phyloP scores from a whole-genome alignment of 2,329 filamentous ascomycete genomes.

The Hypoxylon sp. region DNA sequence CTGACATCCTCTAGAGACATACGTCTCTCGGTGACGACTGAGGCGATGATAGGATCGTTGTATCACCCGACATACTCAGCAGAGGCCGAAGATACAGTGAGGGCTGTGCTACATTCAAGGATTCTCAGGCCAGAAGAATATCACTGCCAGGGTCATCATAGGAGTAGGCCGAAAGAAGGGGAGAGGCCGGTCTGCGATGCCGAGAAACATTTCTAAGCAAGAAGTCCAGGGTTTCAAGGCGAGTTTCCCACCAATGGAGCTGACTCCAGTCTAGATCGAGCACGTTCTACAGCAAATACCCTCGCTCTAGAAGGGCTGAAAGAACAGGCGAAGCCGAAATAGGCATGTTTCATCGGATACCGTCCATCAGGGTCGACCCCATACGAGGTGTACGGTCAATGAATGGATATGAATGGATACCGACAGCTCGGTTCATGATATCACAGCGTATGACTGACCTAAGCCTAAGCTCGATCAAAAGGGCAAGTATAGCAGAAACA shows the following conservation, averaged over 20 bases:
- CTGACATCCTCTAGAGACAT: conserved; percentile 18
- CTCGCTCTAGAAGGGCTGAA: conserved; percentile 29
- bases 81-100: conserved; percentile 22
- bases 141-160: conserved; percentile 23
- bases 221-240: conserved; percentile 18
- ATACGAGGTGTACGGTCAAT: conserved; percentile 13
- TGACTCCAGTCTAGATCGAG: background rate
- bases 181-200: conserved; percentile 14
- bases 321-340: conserved; percentile 31
- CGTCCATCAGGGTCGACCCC: conserved; percentile 16
- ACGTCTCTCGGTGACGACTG: conserved; percentile 37
- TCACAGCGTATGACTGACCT: conserved; percentile 24
- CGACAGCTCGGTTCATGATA: conserved; percentile 38
- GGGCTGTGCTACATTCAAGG: conserved; percentile 31
- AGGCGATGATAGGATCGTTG: conserved; percentile 43
- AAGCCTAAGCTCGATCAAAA: conserved; percentile 28
- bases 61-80: conserved; percentile 32
- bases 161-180: conserved; percentile 18
- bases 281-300: conserved; percentile 18
- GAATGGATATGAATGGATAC: conserved; percentile 38
- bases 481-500: conserved; percentile 32
- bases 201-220: conserved; percentile 8
- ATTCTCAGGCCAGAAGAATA: conserved; percentile 15
- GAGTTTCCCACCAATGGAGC: conserved; percentile 23
- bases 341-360: conserved; percentile 21